Evolutionary conservation across 768 basidiomycete species (phyloP), one percentile per base, ranked within the genome.

Genomic region (Psilocybe cubensis): DNA sequence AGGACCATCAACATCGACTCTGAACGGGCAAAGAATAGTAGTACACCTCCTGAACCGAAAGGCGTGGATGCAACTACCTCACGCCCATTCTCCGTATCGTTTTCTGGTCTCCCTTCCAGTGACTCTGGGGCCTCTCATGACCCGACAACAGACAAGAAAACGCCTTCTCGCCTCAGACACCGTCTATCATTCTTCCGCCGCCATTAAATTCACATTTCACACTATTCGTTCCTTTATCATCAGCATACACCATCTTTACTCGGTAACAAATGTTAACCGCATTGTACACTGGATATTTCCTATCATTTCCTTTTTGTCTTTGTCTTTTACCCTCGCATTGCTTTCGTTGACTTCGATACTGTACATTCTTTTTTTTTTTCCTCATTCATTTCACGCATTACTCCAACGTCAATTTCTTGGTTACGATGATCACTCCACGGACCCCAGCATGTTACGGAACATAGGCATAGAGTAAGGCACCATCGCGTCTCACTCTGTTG

Each of bases 81-180:
- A 35, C 18, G 38, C 14, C 52, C 52, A 11, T 41, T 53, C 12
- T 42, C 51, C 10, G 51, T 52, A 20, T 53, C 52, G 28, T 53
- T 53, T 11, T 43, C 52, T 14, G 46, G 27, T 14, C 46, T 48
- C 20, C 46, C 46, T 17, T 48, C 46, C 46, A 48, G 46, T 24
- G 46, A 48, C 5, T 48, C 46, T 31, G 46, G 46, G n/a, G 46
- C 27, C 2, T 48, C 46, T 48, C 46, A 48, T 48, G 46, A 48
- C 14, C 46, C 28, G 10, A 28, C 18, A 48, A 28, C 46, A 0
- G 46, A 31, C n/a, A 29, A 29, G n/a, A 48, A 29, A 28, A 1
- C 27, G 6, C 5, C 46, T 29, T 48, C 46, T 1, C 46, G 46
- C 6, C 46, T 48, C 31, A 28, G 27, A 17, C 27, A 31, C 28